phyloP scores from a whole-genome alignment of 352 stramenopile species.

The Phytopythium helicoides region DNA sequence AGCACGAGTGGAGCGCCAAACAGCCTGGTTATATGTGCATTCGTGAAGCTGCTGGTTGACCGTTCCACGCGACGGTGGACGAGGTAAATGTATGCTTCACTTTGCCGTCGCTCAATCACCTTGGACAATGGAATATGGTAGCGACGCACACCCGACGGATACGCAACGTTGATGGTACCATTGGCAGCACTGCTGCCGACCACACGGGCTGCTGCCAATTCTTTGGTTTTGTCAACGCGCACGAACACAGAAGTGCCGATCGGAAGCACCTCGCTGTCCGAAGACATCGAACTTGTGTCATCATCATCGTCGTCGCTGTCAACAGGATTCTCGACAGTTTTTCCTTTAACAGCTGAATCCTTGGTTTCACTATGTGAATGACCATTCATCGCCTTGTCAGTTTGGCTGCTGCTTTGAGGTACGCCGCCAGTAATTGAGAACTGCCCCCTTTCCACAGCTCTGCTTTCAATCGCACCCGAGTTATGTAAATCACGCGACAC shows the following conservation, averaged over 20 bases:
- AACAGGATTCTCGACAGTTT: neutral
- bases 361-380: neutral
- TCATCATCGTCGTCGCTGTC: slow-evolving; percentile 13
- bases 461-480: too few relatives aligned
- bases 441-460: too few relatives aligned
- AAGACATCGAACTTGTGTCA: slow-evolving; percentile 18
- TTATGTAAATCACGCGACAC: slow-evolving; percentile 4
- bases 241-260: slow-evolving; percentile 62
- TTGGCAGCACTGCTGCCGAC: slow-evolving; percentile 59
- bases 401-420: neutral
- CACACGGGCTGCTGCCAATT: slow-evolving; percentile 56
- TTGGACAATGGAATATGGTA: slow-evolving; percentile 65
- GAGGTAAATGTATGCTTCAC: slow-evolving; percentile 72
- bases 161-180: slow-evolving; percentile 66
- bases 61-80: slow-evolving; percentile 83
- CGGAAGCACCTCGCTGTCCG: slow-evolving; percentile 19
- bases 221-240: slow-evolving; percentile 59
- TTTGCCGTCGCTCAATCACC: slow-evolving; percentile 42
- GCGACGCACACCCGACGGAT: slow-evolving; percentile 49
- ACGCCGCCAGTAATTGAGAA: too few relatives aligned
- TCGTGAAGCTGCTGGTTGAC: slow-evolving; percentile 77
- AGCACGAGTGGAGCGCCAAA: slow-evolving; percentile 80
- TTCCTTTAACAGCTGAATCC: neutral
- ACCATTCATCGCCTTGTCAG: neutral
- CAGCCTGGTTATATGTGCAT: slow-evolving; percentile 70